These are phyloP conservation scores for Blastocystis sp. DNA, from an alignment of 352 stramenopile genomes.

Conservation along the genomic window DNA sequence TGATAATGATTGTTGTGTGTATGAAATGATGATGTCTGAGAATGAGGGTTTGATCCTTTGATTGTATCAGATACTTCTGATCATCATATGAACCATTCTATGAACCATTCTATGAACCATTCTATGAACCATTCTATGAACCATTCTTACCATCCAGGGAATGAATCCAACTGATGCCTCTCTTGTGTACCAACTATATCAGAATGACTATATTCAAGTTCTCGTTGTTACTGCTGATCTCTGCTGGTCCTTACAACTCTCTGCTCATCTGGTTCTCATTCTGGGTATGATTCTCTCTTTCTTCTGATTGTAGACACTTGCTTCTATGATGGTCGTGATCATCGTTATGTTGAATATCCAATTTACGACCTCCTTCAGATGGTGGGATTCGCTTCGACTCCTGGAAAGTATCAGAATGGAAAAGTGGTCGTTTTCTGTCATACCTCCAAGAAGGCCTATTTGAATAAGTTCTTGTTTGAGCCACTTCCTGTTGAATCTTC, in stretches of 20 bases:
- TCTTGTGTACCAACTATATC: slow-evolving; percentile 80
- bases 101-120: too few relatives aligned
- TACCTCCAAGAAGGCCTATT: slow-evolving; percentile 90
- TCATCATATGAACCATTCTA: too few relatives aligned
- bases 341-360: slow-evolving; percentile 91
- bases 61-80: slow-evolving; percentile 57
- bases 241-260: slow-evolving; percentile 79
- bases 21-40: background rate
- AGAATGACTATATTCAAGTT: slow-evolving; percentile 77
- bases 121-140: too few relatives aligned
- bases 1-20: background rate
- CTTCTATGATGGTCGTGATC: slow-evolving; percentile 87
- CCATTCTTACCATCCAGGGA: slow-evolving; percentile 66
- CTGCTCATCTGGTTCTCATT: slow-evolving; percentile 86
- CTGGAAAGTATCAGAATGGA: slow-evolving; percentile 68
- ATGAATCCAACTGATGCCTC: slow-evolving; percentile 82
- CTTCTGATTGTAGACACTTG: slow-evolving; percentile 71
- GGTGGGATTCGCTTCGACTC: slow-evolving; percentile 75
- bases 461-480: slow-evolving; percentile 97
- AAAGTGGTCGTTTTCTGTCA: slow-evolving; percentile 93
- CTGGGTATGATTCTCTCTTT: slow-evolving; percentile 73
- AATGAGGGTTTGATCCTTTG: background rate
- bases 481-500: slow-evolving; percentile 96
- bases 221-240: slow-evolving; percentile 86
- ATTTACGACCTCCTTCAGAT: slow-evolving; percentile 94